These are phyloP conservation scores for Botryosphaeria dothidea DNA, from an alignment of 2,329 filamentous ascomycete genomes.

Conservation along the genomic window DNA sequence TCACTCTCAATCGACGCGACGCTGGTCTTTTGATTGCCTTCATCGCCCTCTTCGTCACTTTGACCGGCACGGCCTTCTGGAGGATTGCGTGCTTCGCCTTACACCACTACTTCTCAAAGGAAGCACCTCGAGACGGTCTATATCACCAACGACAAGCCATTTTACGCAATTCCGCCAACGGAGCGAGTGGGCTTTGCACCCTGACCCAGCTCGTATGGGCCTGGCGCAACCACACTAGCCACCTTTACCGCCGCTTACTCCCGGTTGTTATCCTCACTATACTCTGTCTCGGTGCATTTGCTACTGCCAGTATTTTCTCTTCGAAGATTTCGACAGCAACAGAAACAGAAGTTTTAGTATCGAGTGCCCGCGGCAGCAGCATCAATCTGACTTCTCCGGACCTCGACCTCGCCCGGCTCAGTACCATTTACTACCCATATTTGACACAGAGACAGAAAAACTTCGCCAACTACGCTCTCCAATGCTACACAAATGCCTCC, in stretches of 20 bases:
- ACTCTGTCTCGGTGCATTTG: neutral
- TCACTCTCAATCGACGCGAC: too few relatives aligned
- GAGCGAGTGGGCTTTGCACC: too few relatives aligned
- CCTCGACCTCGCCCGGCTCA: neutral
- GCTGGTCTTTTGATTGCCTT: too few relatives aligned
- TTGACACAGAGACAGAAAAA: neutral
- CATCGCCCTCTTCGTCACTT: too few relatives aligned
- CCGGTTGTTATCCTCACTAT: neutral
- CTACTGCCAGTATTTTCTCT: slow-evolving; percentile 17
- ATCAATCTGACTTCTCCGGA: too few relatives aligned
- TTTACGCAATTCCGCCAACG: too few relatives aligned
- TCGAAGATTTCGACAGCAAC: slow-evolving; percentile 12
- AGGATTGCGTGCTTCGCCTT: too few relatives aligned
- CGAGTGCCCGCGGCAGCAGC: neutral
- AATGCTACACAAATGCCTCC: neutral
- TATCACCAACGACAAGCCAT: too few relatives aligned
- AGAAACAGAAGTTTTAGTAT: slow-evolving; percentile 13
- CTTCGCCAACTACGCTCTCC: neutral
- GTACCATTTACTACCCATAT: neutral
- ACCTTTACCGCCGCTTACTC: neutral
- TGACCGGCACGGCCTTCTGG: too few relatives aligned
- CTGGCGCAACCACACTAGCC: neutral
- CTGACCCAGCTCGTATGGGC: neutral
- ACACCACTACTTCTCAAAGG: too few relatives aligned
- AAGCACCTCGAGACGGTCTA: too few relatives aligned